Evolutionary conservation across 2,329 filamentous ascomycete species (phyloP).

Genomic region (Trichoderma hamatum): DNA sequence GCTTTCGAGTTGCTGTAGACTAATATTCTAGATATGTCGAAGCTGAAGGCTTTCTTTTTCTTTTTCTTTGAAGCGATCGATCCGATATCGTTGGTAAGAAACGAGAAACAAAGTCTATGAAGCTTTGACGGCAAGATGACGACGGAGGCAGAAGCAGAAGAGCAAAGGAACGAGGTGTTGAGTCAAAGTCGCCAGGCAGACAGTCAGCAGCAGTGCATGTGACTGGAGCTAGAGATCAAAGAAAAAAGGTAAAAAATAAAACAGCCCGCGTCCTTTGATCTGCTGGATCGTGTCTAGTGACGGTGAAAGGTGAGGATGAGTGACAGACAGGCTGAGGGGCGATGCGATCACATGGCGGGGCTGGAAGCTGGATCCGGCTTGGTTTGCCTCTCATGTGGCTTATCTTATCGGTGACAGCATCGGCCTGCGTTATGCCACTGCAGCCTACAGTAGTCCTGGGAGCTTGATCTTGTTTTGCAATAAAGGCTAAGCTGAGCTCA

Average conservation of each 20-base stretch:
- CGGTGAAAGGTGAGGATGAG: constrained; percentile 16
- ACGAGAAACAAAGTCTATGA: neutral
- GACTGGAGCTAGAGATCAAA: neutral
- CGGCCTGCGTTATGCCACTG: neutral
- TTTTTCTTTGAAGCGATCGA: neutral
- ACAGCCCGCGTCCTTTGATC: neutral
- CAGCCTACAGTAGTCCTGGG: neutral
- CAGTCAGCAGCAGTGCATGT: neutral
- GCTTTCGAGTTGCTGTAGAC: neutral
- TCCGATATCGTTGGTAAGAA: neutral
- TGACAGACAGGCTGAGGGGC: constrained; percentile 26
- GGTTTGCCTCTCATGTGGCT: constrained; percentile 6
- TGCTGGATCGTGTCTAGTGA: constrained; percentile 21
- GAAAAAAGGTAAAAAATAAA: neutral
- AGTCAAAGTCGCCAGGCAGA: neutral
- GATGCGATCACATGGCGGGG: constrained; percentile 39
- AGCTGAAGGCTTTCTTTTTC: neutral
- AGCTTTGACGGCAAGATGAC: neutral
- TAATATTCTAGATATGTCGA: neutral
- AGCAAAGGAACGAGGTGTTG: neutral
- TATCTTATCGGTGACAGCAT: constrained; percentile 26
- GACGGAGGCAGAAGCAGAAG: neutral
- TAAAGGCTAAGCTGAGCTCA: neutral
- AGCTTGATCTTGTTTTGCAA: neutral
- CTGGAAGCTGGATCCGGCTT: constrained; percentile 25